Evolutionary conservation across 108 stramenopile species (phyloP), one percentile per base, ranked within the genome.

Genomic region (Cyclotella sp.): DNA sequence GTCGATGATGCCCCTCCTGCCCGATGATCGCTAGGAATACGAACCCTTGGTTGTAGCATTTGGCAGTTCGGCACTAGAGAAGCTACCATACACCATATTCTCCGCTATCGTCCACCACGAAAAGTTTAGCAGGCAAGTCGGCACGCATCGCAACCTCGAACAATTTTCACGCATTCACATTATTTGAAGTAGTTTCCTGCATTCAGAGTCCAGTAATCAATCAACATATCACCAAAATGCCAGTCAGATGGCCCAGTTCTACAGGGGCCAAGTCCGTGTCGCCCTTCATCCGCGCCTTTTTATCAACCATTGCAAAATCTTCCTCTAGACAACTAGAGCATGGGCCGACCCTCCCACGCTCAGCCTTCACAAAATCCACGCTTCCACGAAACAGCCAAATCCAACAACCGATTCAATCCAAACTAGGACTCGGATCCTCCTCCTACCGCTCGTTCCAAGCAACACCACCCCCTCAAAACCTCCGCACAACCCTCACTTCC

Each of bases 221-320:
- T 51, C 8, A 51, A 19, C 49, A 19, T 8, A 19, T 11, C 34
- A 58, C 22, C 45, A 65, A 65, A 65, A 72, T 72, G 71, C 71
- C 71, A n/a, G 61, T 72, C 46, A 26, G 60, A 61, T 72, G 71
- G 71, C 61, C 71, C 15, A 24, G 59, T 21, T 12, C 40, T 14
- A 15, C 58, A 1, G 14, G 44, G 22, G 24, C 26, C 10, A 68
- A 51, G 71, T 24, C 43, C 11, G 1, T 34, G 1, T 72, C 71
- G 43, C 71, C 71, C 21, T n/a, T 61, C 44, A 3, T 61, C 28
- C 54, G 30, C 3, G 71, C 71, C 27, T 16, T 72, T 49, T 59
- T 72, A 1, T 49, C 71, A 8, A 45, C 60, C 43, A 46, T 49
- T 19, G 9, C 59, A 22, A 72, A 72, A 47, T 29, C 59, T 12